Conservation (phyloP, 78 protist genomes). For the Dictyostelium brefeldianum region DNA sequence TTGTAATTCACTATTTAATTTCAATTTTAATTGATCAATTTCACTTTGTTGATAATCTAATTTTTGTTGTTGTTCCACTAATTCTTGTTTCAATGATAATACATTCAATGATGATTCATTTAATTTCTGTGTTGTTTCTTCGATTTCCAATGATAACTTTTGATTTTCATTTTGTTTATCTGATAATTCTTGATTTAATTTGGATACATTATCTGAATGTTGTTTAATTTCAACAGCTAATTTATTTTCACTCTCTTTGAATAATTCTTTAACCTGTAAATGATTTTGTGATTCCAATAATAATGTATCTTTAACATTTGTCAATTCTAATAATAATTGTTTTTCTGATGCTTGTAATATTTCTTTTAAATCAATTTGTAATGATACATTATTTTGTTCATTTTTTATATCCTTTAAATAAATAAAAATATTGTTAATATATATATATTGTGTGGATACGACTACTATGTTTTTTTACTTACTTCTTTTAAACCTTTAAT, state of each 20-base stretch:
- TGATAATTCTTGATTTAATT: not conserved
- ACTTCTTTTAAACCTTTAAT: constrained; percentile 1
- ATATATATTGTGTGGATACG: too few species aligned
- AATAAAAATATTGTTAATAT: not conserved
- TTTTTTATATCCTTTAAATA: not conserved
- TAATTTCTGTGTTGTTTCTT: not conserved
- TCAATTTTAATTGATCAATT: not conserved
- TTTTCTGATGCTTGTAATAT: constrained; percentile 10
- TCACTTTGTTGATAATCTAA: not conserved
- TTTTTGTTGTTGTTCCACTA: too few species aligned
- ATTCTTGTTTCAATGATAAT: too few species aligned
- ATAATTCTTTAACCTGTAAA: constrained; percentile 1
- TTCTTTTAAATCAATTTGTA: constrained; percentile 19
- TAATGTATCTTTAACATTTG: constrained; percentile 20
- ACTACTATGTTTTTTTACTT: too few species aligned
- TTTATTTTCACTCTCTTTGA: constrained; percentile 11
- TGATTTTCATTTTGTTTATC: not conserved
- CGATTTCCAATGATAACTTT: not conserved
- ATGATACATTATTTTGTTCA: not conserved
- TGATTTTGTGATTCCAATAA: constrained; percentile 12
- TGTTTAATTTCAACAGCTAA: not conserved
- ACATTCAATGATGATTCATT: too few species aligned
- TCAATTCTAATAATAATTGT: not conserved
- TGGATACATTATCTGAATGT: constrained; percentile 10
- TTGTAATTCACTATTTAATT: constrained; percentile 13